A percentile compares a stretch with the other conserved stretches of the same genome.
phyloP scores from a whole-genome alignment of 768 basidiomycete genomes.

The Suillus lakei region DNA sequence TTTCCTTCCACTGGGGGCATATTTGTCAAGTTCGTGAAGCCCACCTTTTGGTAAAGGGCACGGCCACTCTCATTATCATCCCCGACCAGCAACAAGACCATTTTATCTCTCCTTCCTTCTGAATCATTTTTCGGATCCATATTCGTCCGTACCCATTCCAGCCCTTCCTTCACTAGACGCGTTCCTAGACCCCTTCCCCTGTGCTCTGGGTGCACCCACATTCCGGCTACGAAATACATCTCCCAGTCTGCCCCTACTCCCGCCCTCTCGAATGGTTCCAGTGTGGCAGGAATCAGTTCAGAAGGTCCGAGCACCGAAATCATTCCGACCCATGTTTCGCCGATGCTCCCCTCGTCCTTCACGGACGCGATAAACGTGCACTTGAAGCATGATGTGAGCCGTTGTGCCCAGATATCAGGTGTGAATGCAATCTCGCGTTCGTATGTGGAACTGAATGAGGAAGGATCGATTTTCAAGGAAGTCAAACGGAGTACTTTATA shows the following conservation, averaged over 20 bases:
- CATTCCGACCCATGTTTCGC: slow-evolving; percentile 24
- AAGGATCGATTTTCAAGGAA: slow-evolving; percentile 27
- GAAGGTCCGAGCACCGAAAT: slow-evolving; percentile 21
- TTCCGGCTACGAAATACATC: slow-evolving; percentile 23
- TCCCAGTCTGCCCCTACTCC: slow-evolving; percentile 22
- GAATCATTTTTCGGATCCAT: slow-evolving; percentile 13
- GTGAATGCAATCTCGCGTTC: slow-evolving; percentile 25
- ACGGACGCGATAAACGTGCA: slow-evolving; percentile 23
- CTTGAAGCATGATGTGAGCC: slow-evolving; percentile 18
- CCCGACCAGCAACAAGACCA: slow-evolving; percentile 20
- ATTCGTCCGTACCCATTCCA: slow-evolving; percentile 30
- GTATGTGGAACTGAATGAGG: slow-evolving; percentile 27
- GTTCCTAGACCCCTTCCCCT: slow-evolving; percentile 26
- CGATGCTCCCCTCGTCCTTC: not conserved
- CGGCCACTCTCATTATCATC: slow-evolving; percentile 20
- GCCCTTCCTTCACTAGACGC: slow-evolving; percentile 19
- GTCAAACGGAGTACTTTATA: slow-evolving; percentile 27
- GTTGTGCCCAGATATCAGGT: slow-evolving; percentile 27
- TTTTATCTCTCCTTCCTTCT: slow-evolving; percentile 17
- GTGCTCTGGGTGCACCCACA: slow-evolving; percentile 36
- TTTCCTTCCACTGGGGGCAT: slow-evolving; percentile 15
- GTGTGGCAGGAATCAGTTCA: slow-evolving; percentile 1
- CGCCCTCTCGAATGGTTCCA: slow-evolving; percentile 19
- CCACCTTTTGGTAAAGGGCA: slow-evolving; percentile 23
- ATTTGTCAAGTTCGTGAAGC: slow-evolving; percentile 23